Base-by-base conservation (phyloP, 2,329 filamentous ascomycete genomes). In the Nigrospora sphaerica region DNA sequence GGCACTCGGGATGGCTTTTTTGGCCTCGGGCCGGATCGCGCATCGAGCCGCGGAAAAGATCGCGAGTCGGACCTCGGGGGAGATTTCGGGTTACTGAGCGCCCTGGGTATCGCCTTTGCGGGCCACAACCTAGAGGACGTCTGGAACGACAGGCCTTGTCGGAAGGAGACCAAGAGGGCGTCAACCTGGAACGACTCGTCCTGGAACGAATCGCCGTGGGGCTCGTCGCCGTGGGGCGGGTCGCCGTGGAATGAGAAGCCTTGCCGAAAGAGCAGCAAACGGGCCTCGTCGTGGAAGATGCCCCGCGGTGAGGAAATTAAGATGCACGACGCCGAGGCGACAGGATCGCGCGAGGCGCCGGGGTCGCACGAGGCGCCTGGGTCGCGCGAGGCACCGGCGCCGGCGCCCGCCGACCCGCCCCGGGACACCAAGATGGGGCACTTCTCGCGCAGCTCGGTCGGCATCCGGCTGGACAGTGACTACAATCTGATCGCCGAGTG, bases 401-500 rank as follows among this genome's bases (percentile, higher is more conserved):
- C 44, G 3, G 23, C 35, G 28, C 44, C 44, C 28, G 32, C 31
- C 4, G 16, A n/a, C 1, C 23, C 12, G 14, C 28, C 12, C 39
- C 38, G 36, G 40, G 23, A 28, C 10, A 16, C 35, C 7, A 18
- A 28, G 34, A 36, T 17, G 17, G 6, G 51, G 51, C 16, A 54
- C 47, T 54, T 52, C 19, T 49, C 52, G 2, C 44, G 39, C 4
- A 47, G 47, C 10, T 49, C 47, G 3, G 32, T 37, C 9, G 39
- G 51, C 19, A 46, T 53, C 31, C 45, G 16, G 19, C 35, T 54
- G 12, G 52, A 54, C 19, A 32, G 41, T 7, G 51, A 54, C 35
- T 49, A 50, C 10, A 47, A 54, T 4, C 43, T 54, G 31, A 48
- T 54, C 12, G 52, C 52, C 37, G 52, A 50, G 32, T 53, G 51